A percentile compares a stretch with the other conserved stretches of the same genome.
Conservation (phyloP, 495 filamentous ascomycete genomes). For the Xylaria cubensis region DNA sequence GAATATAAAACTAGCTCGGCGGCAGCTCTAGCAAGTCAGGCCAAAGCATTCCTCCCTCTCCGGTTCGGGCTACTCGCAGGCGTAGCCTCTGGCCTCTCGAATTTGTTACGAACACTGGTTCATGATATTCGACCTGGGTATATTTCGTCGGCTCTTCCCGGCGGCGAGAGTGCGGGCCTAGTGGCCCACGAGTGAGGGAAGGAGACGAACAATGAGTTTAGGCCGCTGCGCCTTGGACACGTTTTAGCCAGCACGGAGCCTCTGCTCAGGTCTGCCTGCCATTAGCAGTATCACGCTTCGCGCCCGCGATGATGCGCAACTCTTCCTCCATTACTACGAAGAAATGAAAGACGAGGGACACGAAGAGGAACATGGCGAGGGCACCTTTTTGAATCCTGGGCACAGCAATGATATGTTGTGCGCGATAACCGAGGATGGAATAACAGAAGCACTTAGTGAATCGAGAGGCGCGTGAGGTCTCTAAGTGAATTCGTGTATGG, state of each 20-base stretch:
- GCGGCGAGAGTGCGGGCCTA: slow-evolving; percentile 29
- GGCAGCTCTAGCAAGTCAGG: slow-evolving; percentile 48
- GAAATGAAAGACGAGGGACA: slow-evolving; percentile 32
- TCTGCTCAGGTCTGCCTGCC: slow-evolving; percentile 36
- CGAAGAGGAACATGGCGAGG: slow-evolving; percentile 27
- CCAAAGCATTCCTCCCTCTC: slow-evolving; percentile 46
- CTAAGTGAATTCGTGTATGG: slow-evolving; percentile 35
- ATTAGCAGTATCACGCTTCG: slow-evolving; percentile 34
- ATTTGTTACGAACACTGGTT: slow-evolving; percentile 28
- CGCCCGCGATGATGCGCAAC: slow-evolving; percentile 18
- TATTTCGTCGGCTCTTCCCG: slow-evolving; percentile 42
- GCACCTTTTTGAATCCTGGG: slow-evolving; percentile 37
- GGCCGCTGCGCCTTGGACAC: slow-evolving; percentile 34
- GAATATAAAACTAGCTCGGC: slow-evolving; percentile 47
- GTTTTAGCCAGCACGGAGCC: slow-evolving; percentile 34
- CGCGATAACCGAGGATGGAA: slow-evolving; percentile 23
- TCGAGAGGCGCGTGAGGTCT: slow-evolving; percentile 27
- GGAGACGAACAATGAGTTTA: slow-evolving; percentile 26
- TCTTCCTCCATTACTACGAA: slow-evolving; percentile 36
- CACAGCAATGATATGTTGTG: slow-evolving; percentile 35
- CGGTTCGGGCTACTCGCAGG: slow-evolving; percentile 49
- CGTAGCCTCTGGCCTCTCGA: slow-evolving; percentile 39
- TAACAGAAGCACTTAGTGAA: slow-evolving; percentile 11
- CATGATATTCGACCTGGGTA: slow-evolving; percentile 52
- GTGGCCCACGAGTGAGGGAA: slow-evolving; percentile 38